Evolutionary conservation across 148 eudicot species (phyloP), one percentile per base, ranked within the genome.

Genomic region (Rhododendron ferrugineum): DNA sequence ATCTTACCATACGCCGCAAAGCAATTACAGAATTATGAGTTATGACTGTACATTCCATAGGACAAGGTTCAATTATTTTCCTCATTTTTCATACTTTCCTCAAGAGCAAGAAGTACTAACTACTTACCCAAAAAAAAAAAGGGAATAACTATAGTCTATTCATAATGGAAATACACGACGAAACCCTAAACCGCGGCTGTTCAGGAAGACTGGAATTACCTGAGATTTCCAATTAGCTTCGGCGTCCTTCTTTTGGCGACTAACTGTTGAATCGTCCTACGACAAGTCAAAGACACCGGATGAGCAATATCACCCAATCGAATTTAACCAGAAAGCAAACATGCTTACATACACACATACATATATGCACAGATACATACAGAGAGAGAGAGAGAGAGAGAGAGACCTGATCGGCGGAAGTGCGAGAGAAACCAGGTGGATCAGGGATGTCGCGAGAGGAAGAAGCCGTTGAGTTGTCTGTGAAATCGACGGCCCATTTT

Each of bases 221-320:
- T 96, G 98, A 75, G 97, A 26, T 89, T 96, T 96, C 98, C 99
- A 96, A 83, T 84, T 91, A 82, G 97, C 89, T 90, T 96, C 99
- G n/a, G 95, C 94, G 68, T 96, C 98, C 90, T 94, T 96, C 93
- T 92, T 93, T 82, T 95, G 97, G 56, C 93, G 93, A 86, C 92
- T 88, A 32, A 96, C 79, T 8, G 98, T 81, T 0, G 95, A 91
- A 89, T 96, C 98, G 86, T 96, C 99, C 94, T 95, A 86, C 72
- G 83, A 85, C 50, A 81, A 50, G 30, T 28, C 46, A 4, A n/a
- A 37, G 49, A 34, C 70, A 84, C 75, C 66, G 79, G 81, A 42
- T 76, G 50, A 37, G 79, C 1, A 76, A 76, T 22, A 42, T 20
- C 28, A 42, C 42, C n/a, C 3, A 62, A 36, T 32, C 44, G 66